Evolutionary conservation across 202 grass and related monocot genomes (phyloP), one percentile per base, ranked within the genome.

Genomic region (Carex arenaria): DNA sequence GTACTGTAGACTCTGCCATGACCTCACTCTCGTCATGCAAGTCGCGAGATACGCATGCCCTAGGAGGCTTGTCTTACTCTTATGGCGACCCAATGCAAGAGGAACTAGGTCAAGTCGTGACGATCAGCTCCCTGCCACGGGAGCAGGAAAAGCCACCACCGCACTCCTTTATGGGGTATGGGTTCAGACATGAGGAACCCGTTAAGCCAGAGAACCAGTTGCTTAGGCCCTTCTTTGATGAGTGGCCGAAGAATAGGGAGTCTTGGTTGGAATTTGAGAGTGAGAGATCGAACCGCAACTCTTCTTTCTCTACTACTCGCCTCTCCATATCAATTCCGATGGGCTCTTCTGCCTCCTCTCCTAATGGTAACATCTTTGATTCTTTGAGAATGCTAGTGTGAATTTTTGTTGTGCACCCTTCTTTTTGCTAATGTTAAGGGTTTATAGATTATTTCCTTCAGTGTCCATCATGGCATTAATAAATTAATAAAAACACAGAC

Each of bases 291-390:
- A 98, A 89, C 17, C 85, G 87, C 67, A 87, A 82, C 38, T 65
- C 89, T 49, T 92, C 93, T 30, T 93, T 92, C 60, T 99, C 96
- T 26, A 95, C 92, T 4, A 96, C 96, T 40, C 96, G 94, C 85
- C 93, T 99, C 78, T 99, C 96, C 0, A 99, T 99, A 64, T 95
- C 96, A 73, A 93, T 92, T 74, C 96, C 94, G 0, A 94, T 97
- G 90, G 85, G 89, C 32, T 85, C 89, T 89, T 95, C 93, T 52
- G 85, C 67, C 83, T 89, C 72, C 2, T 53, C 84, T 30, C 80
- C 80, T 64, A 82, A 82, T 57, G 80, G 80, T 82, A 82, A 67
- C 47, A 14, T 32, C 3, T 53, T 51, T 75, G 13, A 75, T 53
- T 55, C 13, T 23, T 55, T 4, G 5, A 75, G 5, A 74, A 72